phyloP scores from a whole-genome alignment of 768 basidiomycete genomes.

The Mycena kentingensis region DNA sequence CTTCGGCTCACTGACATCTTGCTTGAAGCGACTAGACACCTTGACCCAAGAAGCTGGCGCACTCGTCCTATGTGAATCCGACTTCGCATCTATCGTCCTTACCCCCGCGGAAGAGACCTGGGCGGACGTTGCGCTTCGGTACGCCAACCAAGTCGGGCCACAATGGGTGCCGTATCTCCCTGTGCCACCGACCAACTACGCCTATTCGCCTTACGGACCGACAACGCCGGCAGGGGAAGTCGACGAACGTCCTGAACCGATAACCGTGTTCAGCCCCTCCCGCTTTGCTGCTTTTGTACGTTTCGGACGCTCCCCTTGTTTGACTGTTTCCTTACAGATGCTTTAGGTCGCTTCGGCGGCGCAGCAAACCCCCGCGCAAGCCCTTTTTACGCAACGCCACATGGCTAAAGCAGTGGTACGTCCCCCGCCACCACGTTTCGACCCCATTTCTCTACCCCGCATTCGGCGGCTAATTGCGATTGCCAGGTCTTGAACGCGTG shows the following conservation, averaged over 20 bases:
- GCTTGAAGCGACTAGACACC: slow-evolving; percentile 12
- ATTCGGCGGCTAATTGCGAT: slow-evolving; percentile 8
- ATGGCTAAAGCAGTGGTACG: slow-evolving; percentile 44
- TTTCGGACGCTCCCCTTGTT: slow-evolving; percentile 1
- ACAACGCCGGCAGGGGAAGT: not conserved
- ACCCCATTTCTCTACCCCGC: slow-evolving; percentile 4
- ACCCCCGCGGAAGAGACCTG: slow-evolving; percentile 44
- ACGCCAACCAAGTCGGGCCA: slow-evolving; percentile 38
- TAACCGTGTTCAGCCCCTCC: slow-evolving; percentile 34
- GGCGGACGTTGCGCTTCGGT: slow-evolving; percentile 37
- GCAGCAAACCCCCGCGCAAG: slow-evolving; percentile 30
- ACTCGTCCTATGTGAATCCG: slow-evolving; percentile 9
- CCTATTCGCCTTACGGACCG: slow-evolving; percentile 10
- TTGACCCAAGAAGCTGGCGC: slow-evolving; percentile 3
- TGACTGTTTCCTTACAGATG: not conserved
- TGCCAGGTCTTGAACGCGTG: slow-evolving; percentile 45
- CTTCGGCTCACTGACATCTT: slow-evolving; percentile 2
- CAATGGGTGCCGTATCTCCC: slow-evolving; percentile 39
- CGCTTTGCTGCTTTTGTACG: slow-evolving; percentile 34
- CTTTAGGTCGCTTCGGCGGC: not conserved
- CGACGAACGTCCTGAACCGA: not conserved
- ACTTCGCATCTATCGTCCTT: slow-evolving; percentile 48
- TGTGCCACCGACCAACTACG: slow-evolving; percentile 29
- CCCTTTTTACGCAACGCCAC: slow-evolving; percentile 38
- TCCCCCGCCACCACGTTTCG: slow-evolving; percentile 6